Evolutionary conservation across 768 basidiomycete species (phyloP).

Genomic region (Lactarius hengduanensis): DNA sequence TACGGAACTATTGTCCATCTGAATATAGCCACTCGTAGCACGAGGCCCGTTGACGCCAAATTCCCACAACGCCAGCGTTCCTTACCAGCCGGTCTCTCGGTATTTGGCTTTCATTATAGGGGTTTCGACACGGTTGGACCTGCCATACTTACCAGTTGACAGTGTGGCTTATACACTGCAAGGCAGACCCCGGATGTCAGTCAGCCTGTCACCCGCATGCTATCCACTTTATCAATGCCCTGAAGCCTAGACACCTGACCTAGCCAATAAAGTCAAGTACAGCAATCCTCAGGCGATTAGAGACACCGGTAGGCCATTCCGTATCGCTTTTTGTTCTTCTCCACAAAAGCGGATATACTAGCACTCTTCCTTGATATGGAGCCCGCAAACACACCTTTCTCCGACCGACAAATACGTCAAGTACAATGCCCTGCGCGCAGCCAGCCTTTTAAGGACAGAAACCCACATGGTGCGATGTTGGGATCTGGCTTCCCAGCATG

Average conservation of each 20-base stretch:
- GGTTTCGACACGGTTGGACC: background rate
- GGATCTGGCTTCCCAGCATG: slow-evolving; percentile 16
- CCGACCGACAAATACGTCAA: background rate
- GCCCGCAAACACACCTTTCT: background rate
- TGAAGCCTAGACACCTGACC: slow-evolving; percentile 5
- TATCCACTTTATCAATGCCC: slow-evolving; percentile 13
- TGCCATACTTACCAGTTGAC: background rate
- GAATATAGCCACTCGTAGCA: slow-evolving; percentile 13
- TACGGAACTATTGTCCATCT: slow-evolving; percentile 1
- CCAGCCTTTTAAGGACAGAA: slow-evolving; percentile 6
- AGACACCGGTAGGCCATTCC: background rate
- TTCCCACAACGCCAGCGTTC: background rate
- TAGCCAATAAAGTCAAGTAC: slow-evolving; percentile 13
- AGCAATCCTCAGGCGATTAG: background rate
- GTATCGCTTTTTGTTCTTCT: background rate
- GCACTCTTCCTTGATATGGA: slow-evolving; percentile 1
- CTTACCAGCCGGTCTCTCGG: background rate
- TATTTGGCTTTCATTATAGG: background rate
- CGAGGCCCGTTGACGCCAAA: background rate
- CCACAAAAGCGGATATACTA: slow-evolving; percentile 1
- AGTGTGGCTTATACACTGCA: background rate
- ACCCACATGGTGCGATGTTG: slow-evolving; percentile 3
- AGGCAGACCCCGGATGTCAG: background rate
- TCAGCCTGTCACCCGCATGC: background rate
- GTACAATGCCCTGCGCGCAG: background rate